Conservation (phyloP, 2,329 filamentous ascomycete species). For the Pyrenochaeta sp. region DNA sequence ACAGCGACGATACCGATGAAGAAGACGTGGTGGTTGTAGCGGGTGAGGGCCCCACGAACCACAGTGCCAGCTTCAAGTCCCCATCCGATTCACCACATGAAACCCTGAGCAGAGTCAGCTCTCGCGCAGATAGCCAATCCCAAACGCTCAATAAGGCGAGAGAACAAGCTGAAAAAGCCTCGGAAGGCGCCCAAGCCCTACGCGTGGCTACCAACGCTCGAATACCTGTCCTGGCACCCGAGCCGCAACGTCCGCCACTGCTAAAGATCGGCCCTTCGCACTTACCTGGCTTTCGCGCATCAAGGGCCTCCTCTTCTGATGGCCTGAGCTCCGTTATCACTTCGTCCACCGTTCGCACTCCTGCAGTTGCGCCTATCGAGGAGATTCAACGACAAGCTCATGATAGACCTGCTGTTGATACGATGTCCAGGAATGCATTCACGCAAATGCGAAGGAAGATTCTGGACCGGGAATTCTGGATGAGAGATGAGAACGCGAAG, state of each 20-base stretch:
- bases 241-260: conserved; percentile 51
- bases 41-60: conserved; percentile 29
- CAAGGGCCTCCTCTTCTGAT: conserved; percentile 57
- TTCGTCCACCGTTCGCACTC: conserved; percentile 42
- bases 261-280: conserved; percentile 56
- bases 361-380: conserved; percentile 41
- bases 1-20: conserved; percentile 46
- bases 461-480: conserved; percentile 96
- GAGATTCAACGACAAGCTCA: conserved; percentile 36
- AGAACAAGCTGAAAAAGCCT: conserved; percentile 33
- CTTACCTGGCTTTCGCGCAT: conserved; percentile 57
- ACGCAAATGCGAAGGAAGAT: conserved; percentile 82
- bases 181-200: conserved; percentile 31
- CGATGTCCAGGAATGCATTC: conserved; percentile 51
- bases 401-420: conserved; percentile 36
- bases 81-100: conserved; percentile 34
- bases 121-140: conserved; percentile 19
- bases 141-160: conserved; percentile 29
- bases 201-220: conserved; percentile 32
- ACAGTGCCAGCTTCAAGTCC: conserved; percentile 32
- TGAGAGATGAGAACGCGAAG: conserved; percentile 98
- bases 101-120: conserved; percentile 27
- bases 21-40: conserved; percentile 40
- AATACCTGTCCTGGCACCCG: conserved; percentile 34
- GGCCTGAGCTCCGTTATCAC: conserved; percentile 51